Conservation (phyloP, 2,329 filamentous ascomycete species). For the Alternaria sp. region DNA sequence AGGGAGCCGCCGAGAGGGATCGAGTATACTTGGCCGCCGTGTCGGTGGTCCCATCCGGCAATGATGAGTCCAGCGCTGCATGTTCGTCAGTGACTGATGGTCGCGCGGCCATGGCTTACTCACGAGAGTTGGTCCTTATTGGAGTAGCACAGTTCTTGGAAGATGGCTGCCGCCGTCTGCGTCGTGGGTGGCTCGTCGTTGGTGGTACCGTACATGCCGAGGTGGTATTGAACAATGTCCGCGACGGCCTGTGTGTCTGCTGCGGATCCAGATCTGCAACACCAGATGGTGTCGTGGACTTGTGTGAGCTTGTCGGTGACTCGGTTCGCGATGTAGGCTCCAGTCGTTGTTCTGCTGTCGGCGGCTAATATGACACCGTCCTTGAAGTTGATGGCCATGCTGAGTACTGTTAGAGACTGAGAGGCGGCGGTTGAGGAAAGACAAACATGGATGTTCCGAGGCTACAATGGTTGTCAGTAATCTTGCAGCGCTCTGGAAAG, state of each 20-base stretch:
- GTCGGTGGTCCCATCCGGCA: constrained; percentile 93
- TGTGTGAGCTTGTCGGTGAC: constrained; percentile 99
- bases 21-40: constrained; percentile 96
- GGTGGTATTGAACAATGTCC: constrained; percentile 96
- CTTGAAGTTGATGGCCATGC: constrained; percentile 99
- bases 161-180: constrained; percentile 91
- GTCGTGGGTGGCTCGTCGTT: constrained; percentile 92
- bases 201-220: constrained; percentile 87
- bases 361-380: constrained; percentile 97
- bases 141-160: constrained; percentile 96
- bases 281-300: constrained; percentile 99
- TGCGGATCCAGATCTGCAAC: constrained; percentile 95
- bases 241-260: constrained; percentile 98
- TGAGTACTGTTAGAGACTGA: constrained; percentile 49
- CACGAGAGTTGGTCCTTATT: constrained; percentile 95
- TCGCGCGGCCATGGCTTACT: constrained; percentile 42
- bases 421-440: constrained; percentile 21
- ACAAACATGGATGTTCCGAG: constrained; percentile 96
- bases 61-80: constrained; percentile 93
- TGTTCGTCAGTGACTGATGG: constrained; percentile 21
- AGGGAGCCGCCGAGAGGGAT: constrained; percentile 95
- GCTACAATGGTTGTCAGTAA: constrained; percentile 55
- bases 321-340: constrained; percentile 97
- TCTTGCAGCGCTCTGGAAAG: not conserved
- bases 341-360: constrained; percentile 96